Conservation (phyloP, 169 alveolate genomes). For the Neospora caninum region DNA sequence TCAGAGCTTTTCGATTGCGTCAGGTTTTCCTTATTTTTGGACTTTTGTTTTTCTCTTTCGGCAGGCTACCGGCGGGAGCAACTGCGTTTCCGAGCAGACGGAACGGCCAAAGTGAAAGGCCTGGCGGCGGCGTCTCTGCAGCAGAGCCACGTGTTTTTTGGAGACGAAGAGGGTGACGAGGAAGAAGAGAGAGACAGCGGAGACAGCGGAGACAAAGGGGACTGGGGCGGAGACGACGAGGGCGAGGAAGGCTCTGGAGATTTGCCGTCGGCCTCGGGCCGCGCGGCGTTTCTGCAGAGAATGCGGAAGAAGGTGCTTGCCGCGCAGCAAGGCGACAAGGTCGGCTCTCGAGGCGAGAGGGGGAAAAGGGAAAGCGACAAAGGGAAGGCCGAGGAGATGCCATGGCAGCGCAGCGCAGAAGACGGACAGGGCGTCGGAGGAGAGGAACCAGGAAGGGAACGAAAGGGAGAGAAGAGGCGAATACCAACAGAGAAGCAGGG, state of each 20-base stretch:
- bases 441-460: too few relatives aligned
- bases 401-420: background rate
- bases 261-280: background rate
- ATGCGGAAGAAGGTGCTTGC: slow-evolving; percentile 43
- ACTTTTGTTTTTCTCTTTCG: background rate
- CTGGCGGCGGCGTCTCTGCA: slow-evolving; percentile 48
- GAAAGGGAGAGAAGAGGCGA: too few relatives aligned
- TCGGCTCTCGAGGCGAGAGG: background rate
- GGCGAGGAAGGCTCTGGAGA: background rate
- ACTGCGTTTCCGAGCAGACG: slow-evolving; percentile 64
- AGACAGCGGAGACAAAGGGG: background rate
- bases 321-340: slow-evolving; percentile 56
- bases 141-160: slow-evolving; percentile 28
- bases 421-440: background rate
- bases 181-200: background rate
- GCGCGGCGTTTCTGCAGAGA: slow-evolving; percentile 45
- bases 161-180: slow-evolving; percentile 42
- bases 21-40: background rate
- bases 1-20: too few relatives aligned
- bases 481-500: background rate
- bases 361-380: background rate
- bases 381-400: background rate
- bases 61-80: slow-evolving; percentile 54
- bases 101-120: slow-evolving; percentile 70
- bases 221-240: background rate